Evolutionary conservation across 768 basidiomycete species (phyloP), one percentile per base, ranked within the genome.

Genomic region (Neoboletus magnificus): DNA sequence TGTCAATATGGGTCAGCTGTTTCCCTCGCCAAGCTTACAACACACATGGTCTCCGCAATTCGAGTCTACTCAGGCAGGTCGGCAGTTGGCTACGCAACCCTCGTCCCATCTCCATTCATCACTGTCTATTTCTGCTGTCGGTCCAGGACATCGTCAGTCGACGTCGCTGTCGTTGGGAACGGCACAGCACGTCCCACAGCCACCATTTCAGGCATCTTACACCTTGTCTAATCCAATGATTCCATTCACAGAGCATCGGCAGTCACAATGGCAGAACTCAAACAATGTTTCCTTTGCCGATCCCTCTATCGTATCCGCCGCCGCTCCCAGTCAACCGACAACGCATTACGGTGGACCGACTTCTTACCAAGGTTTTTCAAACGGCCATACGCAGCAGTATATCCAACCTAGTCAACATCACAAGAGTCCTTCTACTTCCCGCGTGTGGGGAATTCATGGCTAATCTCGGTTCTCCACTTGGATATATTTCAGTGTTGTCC

Each of bases 31-130:
- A 39, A 57, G 48, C 48, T 44, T 62, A 30, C 49, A 50, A 42
- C 53, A 55, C 5, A 22, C 46, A 23, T 70, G 68, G 67, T 60
- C 64, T 45, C 62, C 67, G 18, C 67, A 61, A 35, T 59, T 66
- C 15, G 68, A 68, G 48, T 64, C 64, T 27, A 57, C 63, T 45
- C 66, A 65, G 32, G 27, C 43, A 20, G 47, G 49, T 43, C 65
- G 57, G 36, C 55, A 49, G 6, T 23, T 45, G 11, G 41, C 42
- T 16, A 22, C 42, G n/a, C 63, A 61, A 25, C 45, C 45, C 25
- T 54, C 59, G 33, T 30, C 47, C 32, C 57, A 59, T 33, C 58
- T 66, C 25, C 57, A 54, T 36, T 33, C 60, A 3, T 44, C 58
- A 6, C 64, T 39, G 5, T 32, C 66, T 4, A n/a, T 54, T 33